Conservation (phyloP, 345 rosid species). For the Gossypium anomalum region DNA sequence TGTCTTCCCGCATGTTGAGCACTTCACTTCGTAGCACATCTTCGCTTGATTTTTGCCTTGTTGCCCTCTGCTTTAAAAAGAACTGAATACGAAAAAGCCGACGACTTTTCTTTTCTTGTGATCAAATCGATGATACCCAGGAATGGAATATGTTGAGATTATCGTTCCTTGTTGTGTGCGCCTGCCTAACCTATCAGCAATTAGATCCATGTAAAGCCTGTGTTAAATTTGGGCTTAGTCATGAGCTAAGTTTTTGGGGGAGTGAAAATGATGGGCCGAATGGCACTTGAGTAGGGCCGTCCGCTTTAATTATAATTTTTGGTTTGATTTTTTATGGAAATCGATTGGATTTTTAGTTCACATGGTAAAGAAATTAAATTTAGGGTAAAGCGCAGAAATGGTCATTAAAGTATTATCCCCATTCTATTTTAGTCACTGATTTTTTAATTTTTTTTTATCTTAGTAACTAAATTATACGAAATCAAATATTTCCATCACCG, state of each 20-base stretch:
- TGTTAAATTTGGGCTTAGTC: not conserved
- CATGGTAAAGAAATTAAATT: too few relatives aligned
- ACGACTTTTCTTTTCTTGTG: not conserved
- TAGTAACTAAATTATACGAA: too few relatives aligned
- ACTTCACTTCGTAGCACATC: slow-evolving; percentile 9
- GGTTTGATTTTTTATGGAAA: too few relatives aligned
- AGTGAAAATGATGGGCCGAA: too few relatives aligned
- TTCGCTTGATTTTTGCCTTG: not conserved
- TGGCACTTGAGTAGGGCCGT: too few relatives aligned
- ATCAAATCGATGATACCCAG: not conserved
- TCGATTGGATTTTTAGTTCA: too few relatives aligned
- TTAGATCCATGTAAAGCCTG: not conserved
- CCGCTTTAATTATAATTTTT: too few relatives aligned
- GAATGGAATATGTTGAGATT: not conserved
- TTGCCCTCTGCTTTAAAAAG: not conserved
- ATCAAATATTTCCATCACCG: too few relatives aligned
- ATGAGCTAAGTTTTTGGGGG: not conserved
- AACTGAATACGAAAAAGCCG: not conserved
- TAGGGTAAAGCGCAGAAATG: too few relatives aligned
- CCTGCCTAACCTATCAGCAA: not conserved
- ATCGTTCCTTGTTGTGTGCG: not conserved
- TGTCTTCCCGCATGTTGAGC: slow-evolving; percentile 37
- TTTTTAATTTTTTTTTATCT: too few relatives aligned
- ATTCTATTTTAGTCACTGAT: too few relatives aligned
- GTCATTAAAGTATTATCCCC: too few relatives aligned